Conservation (phyloP, 768 basidiomycete genomes). For the Suillus placidus region DNA sequence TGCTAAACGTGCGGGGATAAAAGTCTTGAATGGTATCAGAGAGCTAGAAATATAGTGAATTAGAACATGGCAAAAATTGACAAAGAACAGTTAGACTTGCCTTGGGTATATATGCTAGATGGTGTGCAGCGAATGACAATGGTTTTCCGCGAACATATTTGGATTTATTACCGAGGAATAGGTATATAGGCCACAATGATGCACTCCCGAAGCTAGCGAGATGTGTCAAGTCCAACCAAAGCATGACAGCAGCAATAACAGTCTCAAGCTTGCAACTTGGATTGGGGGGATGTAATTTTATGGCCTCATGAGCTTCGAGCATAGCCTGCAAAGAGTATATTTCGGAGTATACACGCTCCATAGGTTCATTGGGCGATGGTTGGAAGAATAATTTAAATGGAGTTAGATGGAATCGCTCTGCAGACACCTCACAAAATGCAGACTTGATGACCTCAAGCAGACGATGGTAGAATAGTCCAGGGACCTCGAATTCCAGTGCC, state of each 20-base stretch:
- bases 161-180: conserved; percentile 10
- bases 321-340: conserved; percentile 24
- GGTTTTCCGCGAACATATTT: conserved; percentile 16
- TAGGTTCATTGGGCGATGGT: conserved; percentile 6
- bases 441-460: conserved; percentile 27
- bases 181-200: conserved; percentile 18
- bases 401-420: conserved; percentile 19
- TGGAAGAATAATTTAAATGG: conserved; percentile 21
- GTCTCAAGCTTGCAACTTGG: conserved; percentile 21
- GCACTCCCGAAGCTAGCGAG: conserved; percentile 24
- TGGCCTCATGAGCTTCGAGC: conserved; percentile 16
- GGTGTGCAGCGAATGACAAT: conserved; percentile 17
- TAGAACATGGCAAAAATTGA: too few relatives aligned
- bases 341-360: conserved; percentile 24
- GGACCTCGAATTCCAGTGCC: conserved; percentile 19
- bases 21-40: conserved; percentile 18
- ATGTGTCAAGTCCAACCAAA: conserved; percentile 30
- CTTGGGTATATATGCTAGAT: conserved; percentile 25
- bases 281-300: conserved; percentile 10
- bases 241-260: conserved; percentile 22
- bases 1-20: conserved; percentile 4
- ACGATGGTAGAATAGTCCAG: conserved; percentile 31
- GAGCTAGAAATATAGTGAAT: too few relatives aligned
- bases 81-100: too few relatives aligned
- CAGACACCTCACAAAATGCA: conserved; percentile 21